These are phyloP conservation scores for Aspergillus sclerotiicarbonarius DNA, from an alignment of 495 filamentous ascomycete genomes.

Conservation along the genomic window DNA sequence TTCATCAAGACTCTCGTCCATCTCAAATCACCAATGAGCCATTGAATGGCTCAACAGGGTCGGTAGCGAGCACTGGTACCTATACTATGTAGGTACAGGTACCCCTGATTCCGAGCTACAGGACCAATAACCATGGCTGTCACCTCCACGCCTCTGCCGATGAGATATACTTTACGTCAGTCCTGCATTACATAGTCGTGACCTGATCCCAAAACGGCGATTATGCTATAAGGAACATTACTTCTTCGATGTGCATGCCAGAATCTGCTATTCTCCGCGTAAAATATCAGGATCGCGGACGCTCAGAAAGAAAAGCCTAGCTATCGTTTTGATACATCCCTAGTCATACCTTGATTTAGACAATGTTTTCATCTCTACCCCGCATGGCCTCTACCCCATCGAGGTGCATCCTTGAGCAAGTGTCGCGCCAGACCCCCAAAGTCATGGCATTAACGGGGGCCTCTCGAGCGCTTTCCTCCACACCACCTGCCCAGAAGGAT, in stretches of 20 bases:
- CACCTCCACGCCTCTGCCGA: neutral
- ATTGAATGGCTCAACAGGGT: no score
- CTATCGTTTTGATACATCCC: neutral
- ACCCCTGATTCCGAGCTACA: no score
- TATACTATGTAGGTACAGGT: no score
- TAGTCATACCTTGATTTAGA: neutral
- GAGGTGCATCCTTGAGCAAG: constrained; percentile 5
- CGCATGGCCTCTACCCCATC: constrained; percentile 1
- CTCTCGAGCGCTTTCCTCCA: constrained; percentile 22
- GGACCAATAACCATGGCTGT: neutral
- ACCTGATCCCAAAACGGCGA: neutral
- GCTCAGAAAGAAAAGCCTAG: neutral
- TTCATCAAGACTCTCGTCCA: neutral
- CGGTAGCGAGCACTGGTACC: no score
- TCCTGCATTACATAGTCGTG: neutral
- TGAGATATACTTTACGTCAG: neutral
- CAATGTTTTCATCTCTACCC: constrained; percentile 2
- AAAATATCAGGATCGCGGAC: neutral
- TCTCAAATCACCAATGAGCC: neutral
- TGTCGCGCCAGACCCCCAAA: constrained; percentile 14
- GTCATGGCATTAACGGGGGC: constrained; percentile 5
- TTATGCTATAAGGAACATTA: neutral
- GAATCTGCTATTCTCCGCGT: neutral
- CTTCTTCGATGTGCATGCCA: neutral
- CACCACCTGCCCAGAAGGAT: constrained; percentile 14